A percentile compares a stretch with the other conserved stretches of the same genome.
These are phyloP conservation scores for Dactylorhiza incarnata DNA, from an alignment of 106 monocot species.

Conservation along the genomic window DNA sequence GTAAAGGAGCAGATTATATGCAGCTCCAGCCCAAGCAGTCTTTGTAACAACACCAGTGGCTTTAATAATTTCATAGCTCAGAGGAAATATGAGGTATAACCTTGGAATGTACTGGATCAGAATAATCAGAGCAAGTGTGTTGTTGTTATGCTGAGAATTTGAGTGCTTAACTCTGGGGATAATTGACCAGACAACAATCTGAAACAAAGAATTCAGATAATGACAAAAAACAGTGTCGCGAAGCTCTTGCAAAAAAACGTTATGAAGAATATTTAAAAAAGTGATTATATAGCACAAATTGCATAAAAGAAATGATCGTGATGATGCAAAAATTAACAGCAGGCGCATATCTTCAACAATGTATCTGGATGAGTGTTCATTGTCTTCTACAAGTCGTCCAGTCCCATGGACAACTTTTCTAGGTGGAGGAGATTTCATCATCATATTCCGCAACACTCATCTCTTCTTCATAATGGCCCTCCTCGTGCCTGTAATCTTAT, in stretches of 20 bases:
- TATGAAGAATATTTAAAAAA: slow-evolving; percentile 2
- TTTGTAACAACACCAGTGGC: slow-evolving; percentile 72
- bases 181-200: slow-evolving; percentile 83
- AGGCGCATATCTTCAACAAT: too few relatives aligned
- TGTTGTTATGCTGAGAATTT: slow-evolving; percentile 45
- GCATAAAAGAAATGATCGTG: too few relatives aligned
- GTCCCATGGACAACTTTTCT: too few relatives aligned
- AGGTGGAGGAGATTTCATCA: too few relatives aligned
- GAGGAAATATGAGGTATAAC: slow-evolving; percentile 81
- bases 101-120: slow-evolving; percentile 80
- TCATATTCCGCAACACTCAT: too few relatives aligned
- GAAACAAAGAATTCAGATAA: slow-evolving; percentile 12
- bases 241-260: not conserved
- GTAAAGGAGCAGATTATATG: slow-evolving; percentile 80
- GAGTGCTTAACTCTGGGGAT: slow-evolving; percentile 61
- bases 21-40: slow-evolving; percentile 89
- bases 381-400: too few relatives aligned
- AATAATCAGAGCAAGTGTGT: slow-evolving; percentile 65
- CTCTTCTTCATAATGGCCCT: too few relatives aligned
- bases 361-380: too few relatives aligned
- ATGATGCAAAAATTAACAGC: too few relatives aligned
- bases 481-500: too few relatives aligned
- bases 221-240: not conserved
- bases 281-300: too few relatives aligned
- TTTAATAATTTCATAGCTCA: slow-evolving; percentile 72